These are phyloP conservation scores for Coniella vitis DNA, from an alignment of 2,329 filamentous ascomycete genomes.

Conservation along the genomic window DNA sequence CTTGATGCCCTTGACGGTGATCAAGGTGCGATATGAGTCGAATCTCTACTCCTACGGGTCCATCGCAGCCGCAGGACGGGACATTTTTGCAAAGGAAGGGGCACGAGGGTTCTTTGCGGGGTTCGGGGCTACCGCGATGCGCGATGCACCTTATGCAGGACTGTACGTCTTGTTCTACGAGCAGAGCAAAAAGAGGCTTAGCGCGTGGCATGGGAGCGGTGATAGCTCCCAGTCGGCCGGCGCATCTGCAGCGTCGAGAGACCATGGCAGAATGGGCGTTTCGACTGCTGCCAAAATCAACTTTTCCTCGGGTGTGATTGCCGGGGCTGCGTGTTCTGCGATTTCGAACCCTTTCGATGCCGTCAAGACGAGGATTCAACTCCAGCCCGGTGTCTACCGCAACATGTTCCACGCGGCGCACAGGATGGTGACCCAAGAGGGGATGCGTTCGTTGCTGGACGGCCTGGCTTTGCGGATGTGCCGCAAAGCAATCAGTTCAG, in stretches of 20 bases:
- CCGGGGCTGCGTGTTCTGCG: slow-evolving; percentile 75
- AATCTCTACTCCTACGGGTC: slow-evolving; percentile 79
- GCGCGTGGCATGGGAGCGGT: slow-evolving; percentile 21
- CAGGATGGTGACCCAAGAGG: slow-evolving; percentile 78
- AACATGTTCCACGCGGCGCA: slow-evolving; percentile 74
- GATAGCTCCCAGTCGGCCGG: background rate
- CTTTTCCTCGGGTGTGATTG: slow-evolving; percentile 73
- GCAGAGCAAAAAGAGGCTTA: slow-evolving; percentile 62
- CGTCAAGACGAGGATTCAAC: slow-evolving; percentile 88
- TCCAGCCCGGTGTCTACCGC: slow-evolving; percentile 74
- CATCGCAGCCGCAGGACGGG: slow-evolving; percentile 61
- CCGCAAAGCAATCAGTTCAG: slow-evolving; percentile 85
- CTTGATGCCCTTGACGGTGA: slow-evolving; percentile 91
- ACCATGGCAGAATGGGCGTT: slow-evolving; percentile 24
- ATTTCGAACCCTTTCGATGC: slow-evolving; percentile 96
- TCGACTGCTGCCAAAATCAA: slow-evolving; percentile 64
- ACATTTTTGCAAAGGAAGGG: slow-evolving; percentile 70
- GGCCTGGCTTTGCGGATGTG: slow-evolving; percentile 82
- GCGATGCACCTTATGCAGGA: slow-evolving; percentile 95
- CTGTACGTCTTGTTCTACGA: slow-evolving; percentile 95
- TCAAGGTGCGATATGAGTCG: slow-evolving; percentile 94
- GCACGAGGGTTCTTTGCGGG: slow-evolving; percentile 83
- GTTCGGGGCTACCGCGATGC: slow-evolving; percentile 85
- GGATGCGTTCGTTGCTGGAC: slow-evolving; percentile 72
- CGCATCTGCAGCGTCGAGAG: background rate